Percentiles rank a stretch among this genome's conserved stretches.
Evolutionary conservation across 192 early-diverging fungal species (phyloP).

Genomic region (Linderina pennispora): DNA sequence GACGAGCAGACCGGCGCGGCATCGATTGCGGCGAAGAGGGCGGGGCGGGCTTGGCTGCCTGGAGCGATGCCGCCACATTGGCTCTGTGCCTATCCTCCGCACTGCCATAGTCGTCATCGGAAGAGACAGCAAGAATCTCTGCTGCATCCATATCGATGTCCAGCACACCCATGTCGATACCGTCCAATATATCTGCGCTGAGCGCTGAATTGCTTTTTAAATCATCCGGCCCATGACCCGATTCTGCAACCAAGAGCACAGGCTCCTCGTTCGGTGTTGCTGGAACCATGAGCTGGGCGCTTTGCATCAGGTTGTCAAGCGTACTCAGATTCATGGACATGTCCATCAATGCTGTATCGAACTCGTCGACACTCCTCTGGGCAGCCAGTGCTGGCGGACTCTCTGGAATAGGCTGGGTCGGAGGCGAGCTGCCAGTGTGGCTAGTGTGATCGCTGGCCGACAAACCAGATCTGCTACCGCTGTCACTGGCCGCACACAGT

Average conservation of each 20-base stretch:
- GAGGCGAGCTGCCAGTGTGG: slow-evolving; percentile 15
- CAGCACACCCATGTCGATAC: slow-evolving; percentile 3
- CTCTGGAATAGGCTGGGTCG: slow-evolving; percentile 13
- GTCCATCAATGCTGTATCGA: too few relatives aligned
- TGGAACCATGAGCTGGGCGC: too few relatives aligned
- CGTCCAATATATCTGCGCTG: slow-evolving; percentile 11
- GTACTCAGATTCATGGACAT: slow-evolving; percentile 1
- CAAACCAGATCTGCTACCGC: too few relatives aligned
- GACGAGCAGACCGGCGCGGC: too few relatives aligned
- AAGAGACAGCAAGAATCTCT: slow-evolving; percentile 25
- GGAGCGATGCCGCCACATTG: not conserved
- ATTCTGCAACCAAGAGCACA: too few relatives aligned
- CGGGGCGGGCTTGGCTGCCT: not conserved
- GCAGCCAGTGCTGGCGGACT: not conserved
- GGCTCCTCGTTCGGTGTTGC: too few relatives aligned
- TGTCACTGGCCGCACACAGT: too few relatives aligned
- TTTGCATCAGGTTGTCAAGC: not conserved
- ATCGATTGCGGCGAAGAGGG: not conserved
- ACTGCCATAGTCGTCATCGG: slow-evolving; percentile 8
- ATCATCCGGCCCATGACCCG: too few relatives aligned
- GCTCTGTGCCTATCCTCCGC: not conserved
- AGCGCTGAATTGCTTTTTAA: too few relatives aligned
- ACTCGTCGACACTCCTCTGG: too few relatives aligned
- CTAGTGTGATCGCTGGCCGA: too few relatives aligned
- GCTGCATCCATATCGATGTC: slow-evolving; percentile 17